Evolutionary conservation across 306 rosid species (phyloP).

Genomic region (Rosa multiflora): DNA sequence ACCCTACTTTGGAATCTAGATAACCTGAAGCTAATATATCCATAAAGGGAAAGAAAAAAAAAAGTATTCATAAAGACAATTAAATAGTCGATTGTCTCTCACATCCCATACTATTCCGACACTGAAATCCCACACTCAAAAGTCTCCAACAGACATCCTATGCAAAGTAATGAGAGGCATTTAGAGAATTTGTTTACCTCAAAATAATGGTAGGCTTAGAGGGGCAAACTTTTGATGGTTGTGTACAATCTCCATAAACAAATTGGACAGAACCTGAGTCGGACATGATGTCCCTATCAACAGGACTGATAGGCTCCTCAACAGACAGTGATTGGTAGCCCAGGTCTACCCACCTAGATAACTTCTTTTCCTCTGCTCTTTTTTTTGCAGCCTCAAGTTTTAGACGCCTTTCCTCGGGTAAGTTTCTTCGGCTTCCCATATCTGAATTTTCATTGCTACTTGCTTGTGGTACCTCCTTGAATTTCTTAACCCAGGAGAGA

Average conservation of each 20-base stretch:
- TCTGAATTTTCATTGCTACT: conserved; percentile 40
- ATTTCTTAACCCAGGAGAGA: conserved; percentile 82
- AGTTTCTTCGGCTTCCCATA: conserved; percentile 41
- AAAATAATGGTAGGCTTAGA: conserved; percentile 68
- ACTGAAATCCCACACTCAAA: neutral
- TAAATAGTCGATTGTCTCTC: neutral
- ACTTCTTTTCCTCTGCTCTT: conserved; percentile 75
- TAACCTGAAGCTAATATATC: neutral
- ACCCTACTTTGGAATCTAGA: neutral
- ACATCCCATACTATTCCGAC: neutral
- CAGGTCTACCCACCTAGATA: conserved; percentile 72
- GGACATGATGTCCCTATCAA: conserved; percentile 39
- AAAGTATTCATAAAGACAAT: neutral
- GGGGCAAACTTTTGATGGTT: conserved; percentile 52
- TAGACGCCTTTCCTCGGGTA: conserved; percentile 44
- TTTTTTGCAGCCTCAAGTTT: conserved; percentile 72
- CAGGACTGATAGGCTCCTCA: conserved; percentile 46
- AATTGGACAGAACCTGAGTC: conserved; percentile 78
- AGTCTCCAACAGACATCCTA: neutral
- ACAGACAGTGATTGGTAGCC: conserved; percentile 75
- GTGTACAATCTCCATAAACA: conserved; percentile 88
- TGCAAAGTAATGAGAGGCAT: neutral
- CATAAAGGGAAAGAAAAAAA: neutral
- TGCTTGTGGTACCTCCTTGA: conserved; percentile 66
- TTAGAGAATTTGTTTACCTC: conserved; percentile 44